phyloP scores from a whole-genome alignment of 805 yeast genomes.

The Tetrapisispora fleetii region DNA sequence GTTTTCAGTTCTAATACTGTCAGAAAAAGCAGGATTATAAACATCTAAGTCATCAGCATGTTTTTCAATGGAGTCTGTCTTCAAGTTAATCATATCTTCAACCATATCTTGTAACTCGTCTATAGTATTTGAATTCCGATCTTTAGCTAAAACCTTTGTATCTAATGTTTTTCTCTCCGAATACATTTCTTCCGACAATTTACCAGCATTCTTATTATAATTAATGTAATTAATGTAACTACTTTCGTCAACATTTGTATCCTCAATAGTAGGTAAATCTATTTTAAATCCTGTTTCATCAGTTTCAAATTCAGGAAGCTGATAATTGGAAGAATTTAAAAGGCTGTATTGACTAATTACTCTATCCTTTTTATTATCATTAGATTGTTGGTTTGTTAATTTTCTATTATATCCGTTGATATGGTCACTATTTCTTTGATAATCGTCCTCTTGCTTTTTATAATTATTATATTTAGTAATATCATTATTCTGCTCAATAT shows the following conservation, averaged over 20 bases:
- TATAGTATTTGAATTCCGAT: slow-evolving; percentile 11
- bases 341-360: slow-evolving; percentile 9
- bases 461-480: too few relatives aligned
- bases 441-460: not conserved
- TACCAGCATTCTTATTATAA: not conserved
- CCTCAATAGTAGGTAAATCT: slow-evolving; percentile 13
- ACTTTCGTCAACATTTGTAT: not conserved
- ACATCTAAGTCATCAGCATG: slow-evolving; percentile 1
- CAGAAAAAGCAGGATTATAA: not conserved
- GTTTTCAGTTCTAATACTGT: slow-evolving; percentile 6
- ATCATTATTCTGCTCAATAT: too few relatives aligned
- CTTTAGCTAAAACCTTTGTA: not conserved
- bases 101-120: slow-evolving; percentile 31
- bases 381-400: not conserved
- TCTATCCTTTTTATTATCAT: not conserved
- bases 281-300: slow-evolving; percentile 15
- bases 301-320: slow-evolving; percentile 19
- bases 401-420: not conserved
- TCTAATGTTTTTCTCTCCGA: not conserved
- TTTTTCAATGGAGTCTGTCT: not conserved
- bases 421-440: not conserved
- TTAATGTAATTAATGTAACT: not conserved
- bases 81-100: slow-evolving; percentile 21
- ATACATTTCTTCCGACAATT: not conserved
- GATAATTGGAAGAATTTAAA: slow-evolving; percentile 12